These are phyloP conservation scores for Austroboletus novae-zelandiae DNA, from an alignment of 1,284 basidiomycete genomes.

Conservation along the genomic window DNA sequence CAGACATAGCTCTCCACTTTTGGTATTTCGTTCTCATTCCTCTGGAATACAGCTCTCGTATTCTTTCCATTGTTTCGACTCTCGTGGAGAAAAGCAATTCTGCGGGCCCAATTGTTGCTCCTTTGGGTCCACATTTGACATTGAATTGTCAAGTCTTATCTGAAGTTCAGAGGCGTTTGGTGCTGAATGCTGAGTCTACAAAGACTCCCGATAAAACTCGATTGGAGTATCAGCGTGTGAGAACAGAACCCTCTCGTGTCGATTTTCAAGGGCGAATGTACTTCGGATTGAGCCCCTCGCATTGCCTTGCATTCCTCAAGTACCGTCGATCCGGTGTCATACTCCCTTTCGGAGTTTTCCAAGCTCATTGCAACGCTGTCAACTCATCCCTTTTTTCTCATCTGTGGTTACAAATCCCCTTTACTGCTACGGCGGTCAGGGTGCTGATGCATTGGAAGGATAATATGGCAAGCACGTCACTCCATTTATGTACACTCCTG, in stretches of 20 bases:
- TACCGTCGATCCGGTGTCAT: slow-evolving; percentile 40
- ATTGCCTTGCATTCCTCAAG: slow-evolving; percentile 40
- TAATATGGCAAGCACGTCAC: too few species aligned
- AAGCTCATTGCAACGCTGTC: slow-evolving; percentile 36
- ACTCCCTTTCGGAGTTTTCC: slow-evolving; percentile 42
- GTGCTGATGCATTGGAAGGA: too few species aligned
- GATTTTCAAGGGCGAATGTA: slow-evolving; percentile 38
- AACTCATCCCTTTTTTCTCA: slow-evolving; percentile 41
- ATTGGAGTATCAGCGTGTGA: slow-evolving; percentile 22
- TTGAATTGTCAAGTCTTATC: slow-evolving; percentile 18
- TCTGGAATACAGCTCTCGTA: slow-evolving; percentile 26
- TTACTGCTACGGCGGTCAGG: too few species aligned
- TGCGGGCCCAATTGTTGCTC: slow-evolving; percentile 2
- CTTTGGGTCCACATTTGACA: slow-evolving; percentile 18
- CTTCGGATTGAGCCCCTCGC: slow-evolving; percentile 35
- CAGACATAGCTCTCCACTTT: slow-evolving; percentile 43
- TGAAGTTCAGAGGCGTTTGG: slow-evolving; percentile 8
- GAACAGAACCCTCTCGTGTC: slow-evolving; percentile 27
- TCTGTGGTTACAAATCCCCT: slow-evolving; percentile 30
- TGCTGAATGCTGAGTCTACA: slow-evolving; percentile 15
- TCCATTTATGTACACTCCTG: too few species aligned
- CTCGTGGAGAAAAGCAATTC: slow-evolving; percentile 14
- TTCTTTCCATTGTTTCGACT: slow-evolving; percentile 17
- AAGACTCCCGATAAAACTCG: slow-evolving; percentile 22
- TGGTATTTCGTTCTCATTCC: slow-evolving; percentile 45